Evolutionary conservation across 257 asterid species (phyloP), one percentile per base, ranked within the genome.

Genomic region (Gentiana straminea): DNA sequence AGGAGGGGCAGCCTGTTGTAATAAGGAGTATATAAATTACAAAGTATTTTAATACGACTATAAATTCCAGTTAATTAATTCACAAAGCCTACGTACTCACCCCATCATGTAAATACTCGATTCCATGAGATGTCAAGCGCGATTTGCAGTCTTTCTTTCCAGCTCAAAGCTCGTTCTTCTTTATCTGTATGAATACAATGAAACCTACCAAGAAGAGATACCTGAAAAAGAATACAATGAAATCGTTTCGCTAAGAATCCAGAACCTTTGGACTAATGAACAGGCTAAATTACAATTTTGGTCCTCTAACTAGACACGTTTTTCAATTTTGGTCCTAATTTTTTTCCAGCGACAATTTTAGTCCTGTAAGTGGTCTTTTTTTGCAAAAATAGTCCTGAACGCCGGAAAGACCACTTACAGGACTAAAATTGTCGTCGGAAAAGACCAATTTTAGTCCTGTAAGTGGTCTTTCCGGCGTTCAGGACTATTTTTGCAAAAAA

Each of bases 31-130:
- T n/a, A n/a, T n/a, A n/a, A n/a, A n/a, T n/a, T n/a, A n/a, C 33
- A 52, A 64, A 54, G 36, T 57, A 11, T 35, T 45, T 59, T 55
- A 56, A n/a, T n/a, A n/a, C n/a, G n/a, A n/a, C n/a, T n/a, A 33
- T 13, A 37, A 52, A 61, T 11, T 50, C 34, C 9, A 57, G 36
- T 48, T 46, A 56, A 39, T 48, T 47, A 44, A 45, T 49, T 13
- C 45, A 60, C 49, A 58, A 51, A 62, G 63, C 73, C 58, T n/a
- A n/a, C n/a, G n/a, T 82, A 90, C n/a, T n/a, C n/a, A n/a, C 98
- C 96, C 98, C 98, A 41, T 92, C 98, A 33, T 92, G 98, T 63
- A 92, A 97, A 73, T 92, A 92, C 61, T 83, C 94, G 60, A 92
- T 77, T 63, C 98, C 98, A 35, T 63, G 98, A 85, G 67, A 92